Conservation (phyloP, 192 early-diverging fungal genomes). For the Cetraspora pellucida region DNA sequence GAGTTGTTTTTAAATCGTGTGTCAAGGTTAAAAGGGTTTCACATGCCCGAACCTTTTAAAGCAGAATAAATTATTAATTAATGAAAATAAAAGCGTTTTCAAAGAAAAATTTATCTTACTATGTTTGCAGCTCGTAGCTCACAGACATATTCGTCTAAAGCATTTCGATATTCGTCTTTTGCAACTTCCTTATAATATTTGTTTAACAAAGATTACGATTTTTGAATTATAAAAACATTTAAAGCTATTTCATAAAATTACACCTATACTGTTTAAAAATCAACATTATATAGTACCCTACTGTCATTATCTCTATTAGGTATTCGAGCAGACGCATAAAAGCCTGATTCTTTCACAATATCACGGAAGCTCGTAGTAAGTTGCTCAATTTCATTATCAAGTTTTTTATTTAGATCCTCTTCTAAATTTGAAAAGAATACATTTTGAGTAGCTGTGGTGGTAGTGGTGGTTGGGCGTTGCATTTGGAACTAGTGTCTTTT, state of each 20-base stretch:
- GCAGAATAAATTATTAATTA: background rate
- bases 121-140: constrained; percentile 31
- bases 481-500: too few species aligned
- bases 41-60: constrained; percentile 13
- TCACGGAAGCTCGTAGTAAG: constrained; percentile 2
- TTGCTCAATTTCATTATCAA: constrained; percentile 31
- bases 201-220: background rate
- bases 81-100: background rate
- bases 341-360: constrained; percentile 18
- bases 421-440: constrained; percentile 23
- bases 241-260: background rate
- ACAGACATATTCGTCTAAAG: constrained; percentile 17
- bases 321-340: constrained; percentile 1
- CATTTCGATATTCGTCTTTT: constrained; percentile 32
- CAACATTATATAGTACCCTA: background rate
- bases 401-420: constrained; percentile 24
- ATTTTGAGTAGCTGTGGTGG: constrained; percentile 28
- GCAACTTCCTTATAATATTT: constrained; percentile 16
- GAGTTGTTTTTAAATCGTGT: constrained; percentile 31
- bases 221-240: background rate
- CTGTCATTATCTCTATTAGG: constrained; percentile 4
- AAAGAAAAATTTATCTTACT: background rate
- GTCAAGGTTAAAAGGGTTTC: constrained; percentile 28
- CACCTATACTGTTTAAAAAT: background rate
- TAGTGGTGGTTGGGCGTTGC: constrained; percentile 7